A percentile compares a stretch with the other conserved stretches of the same genome.
Conservation (phyloP, 2,329 filamentous ascomycete species). For the Trichothecium roseum region DNA sequence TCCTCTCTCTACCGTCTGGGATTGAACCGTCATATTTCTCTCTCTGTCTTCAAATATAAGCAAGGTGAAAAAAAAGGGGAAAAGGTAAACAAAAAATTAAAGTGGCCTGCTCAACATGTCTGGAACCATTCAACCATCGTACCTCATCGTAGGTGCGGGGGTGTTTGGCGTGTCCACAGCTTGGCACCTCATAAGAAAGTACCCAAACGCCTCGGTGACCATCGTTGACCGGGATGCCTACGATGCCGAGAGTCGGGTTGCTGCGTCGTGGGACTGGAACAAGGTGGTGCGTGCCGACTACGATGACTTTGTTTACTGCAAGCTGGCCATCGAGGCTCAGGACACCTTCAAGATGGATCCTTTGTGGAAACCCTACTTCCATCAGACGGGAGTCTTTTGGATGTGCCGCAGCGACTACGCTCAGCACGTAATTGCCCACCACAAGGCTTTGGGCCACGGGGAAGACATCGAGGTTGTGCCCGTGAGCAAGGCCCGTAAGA, state of each 20-base stretch:
- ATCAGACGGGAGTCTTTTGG: slow-evolving; percentile 49
- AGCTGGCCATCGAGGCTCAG: slow-evolving; percentile 55
- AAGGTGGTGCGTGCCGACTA: slow-evolving; percentile 64
- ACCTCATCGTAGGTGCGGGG: slow-evolving; percentile 53
- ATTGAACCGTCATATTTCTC: no score
- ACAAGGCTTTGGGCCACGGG: slow-evolving; percentile 30
- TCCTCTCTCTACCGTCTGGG: no score
- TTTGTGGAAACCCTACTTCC: slow-evolving; percentile 45
- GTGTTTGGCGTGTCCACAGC: slow-evolving; percentile 58
- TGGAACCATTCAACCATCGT: slow-evolving; percentile 16
- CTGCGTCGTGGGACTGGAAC: slow-evolving; percentile 65
- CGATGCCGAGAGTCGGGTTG: slow-evolving; percentile 35
- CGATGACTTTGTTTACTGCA: slow-evolving; percentile 51
- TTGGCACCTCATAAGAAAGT: slow-evolving; percentile 45
- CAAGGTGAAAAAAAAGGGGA: no score
- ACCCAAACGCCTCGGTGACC: slow-evolving; percentile 39
- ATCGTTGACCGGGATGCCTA: slow-evolving; percentile 46
- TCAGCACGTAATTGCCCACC: slow-evolving; percentile 41
- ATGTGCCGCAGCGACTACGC: slow-evolving; percentile 41
- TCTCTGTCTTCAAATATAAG: no score
- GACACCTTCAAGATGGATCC: slow-evolving; percentile 48
- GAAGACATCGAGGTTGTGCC: slow-evolving; percentile 32
- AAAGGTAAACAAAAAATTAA: no score
- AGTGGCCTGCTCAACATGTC: slow-evolving; percentile 1
- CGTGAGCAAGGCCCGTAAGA: slow-evolving; percentile 31